A percentile compares a stretch with the other conserved stretches of the same genome.
These are phyloP conservation scores for Tuber microsphaerosporum DNA, from an alignment of 495 filamentous ascomycete species.

Conservation along the genomic window DNA sequence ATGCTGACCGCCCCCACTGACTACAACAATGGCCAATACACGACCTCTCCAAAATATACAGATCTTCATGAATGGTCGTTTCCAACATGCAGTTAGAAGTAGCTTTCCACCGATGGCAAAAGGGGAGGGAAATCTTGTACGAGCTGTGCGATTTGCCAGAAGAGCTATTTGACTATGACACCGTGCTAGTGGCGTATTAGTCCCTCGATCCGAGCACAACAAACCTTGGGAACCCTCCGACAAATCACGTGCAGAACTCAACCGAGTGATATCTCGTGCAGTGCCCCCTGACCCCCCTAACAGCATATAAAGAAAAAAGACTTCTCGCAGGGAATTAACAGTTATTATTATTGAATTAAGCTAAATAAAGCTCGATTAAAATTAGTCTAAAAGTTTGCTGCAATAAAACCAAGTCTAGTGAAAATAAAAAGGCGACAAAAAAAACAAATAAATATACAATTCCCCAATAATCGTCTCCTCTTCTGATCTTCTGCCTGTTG, in stretches of 20 bases:
- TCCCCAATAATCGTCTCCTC: not conserved
- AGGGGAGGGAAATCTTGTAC: not conserved
- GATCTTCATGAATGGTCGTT: not conserved
- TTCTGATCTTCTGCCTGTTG: not conserved
- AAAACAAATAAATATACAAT: not conserved
- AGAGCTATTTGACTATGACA: not conserved
- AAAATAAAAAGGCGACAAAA: not conserved
- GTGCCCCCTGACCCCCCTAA: not conserved
- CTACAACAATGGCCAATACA: not conserved
- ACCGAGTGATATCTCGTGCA: not conserved
- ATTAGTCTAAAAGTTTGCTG: not conserved
- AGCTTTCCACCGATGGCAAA: not conserved
- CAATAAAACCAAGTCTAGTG: not conserved
- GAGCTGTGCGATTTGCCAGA: not conserved
- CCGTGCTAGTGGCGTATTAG: not conserved
- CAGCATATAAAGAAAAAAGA: not conserved
- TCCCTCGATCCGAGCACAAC: not conserved
- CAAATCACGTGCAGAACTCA: not conserved
- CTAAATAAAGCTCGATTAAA: not conserved
- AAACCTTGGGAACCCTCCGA: not conserved
- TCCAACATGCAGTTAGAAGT: not conserved
- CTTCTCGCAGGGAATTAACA: not conserved
- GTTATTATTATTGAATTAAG: not conserved
- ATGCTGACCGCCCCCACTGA: not conserved
- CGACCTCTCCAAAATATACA: not conserved